A percentile compares a stretch with the other conserved stretches of the same genome.
Conservation (phyloP, 2,329 filamentous ascomycete species). For the Talaromyces sp. region DNA sequence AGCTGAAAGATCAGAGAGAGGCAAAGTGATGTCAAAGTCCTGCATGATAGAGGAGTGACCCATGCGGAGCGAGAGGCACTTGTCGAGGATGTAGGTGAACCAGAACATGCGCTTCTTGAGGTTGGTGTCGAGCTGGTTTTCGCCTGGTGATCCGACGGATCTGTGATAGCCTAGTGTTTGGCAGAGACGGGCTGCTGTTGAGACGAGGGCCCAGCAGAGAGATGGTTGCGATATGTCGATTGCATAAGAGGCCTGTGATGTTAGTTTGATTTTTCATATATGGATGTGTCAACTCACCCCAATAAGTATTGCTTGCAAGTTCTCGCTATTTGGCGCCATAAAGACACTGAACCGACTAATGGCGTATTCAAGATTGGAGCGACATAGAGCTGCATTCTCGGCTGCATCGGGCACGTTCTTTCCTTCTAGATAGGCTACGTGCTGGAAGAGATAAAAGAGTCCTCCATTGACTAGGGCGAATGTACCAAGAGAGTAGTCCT, state of each 20-base stretch:
- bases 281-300: conserved; percentile 45
- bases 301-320: conserved; percentile 58
- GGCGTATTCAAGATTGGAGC: conserved; percentile 45
- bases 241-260: conserved; percentile 55
- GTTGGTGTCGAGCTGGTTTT: conserved; percentile 23
- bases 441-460: conserved; percentile 38
- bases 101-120: conserved; percentile 53
- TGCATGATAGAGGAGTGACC: conserved; percentile 58
- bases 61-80: conserved; percentile 56
- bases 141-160: conserved; percentile 26
- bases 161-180: conserved; percentile 63
- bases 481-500: conserved; percentile 40
- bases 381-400: conserved; percentile 36
- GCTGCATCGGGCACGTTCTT: conserved; percentile 26
- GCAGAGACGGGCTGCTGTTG: conserved; percentile 58
- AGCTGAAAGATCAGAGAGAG: conserved; percentile 32
- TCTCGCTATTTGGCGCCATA: conserved; percentile 54
- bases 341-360: conserved; percentile 54
- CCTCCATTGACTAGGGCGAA: conserved; percentile 41
- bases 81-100: conserved; percentile 59
- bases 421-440: conserved; percentile 20
- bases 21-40: conserved; percentile 58
- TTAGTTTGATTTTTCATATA: conserved; percentile 18
- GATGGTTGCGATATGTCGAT: conserved; percentile 62
- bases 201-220: conserved; percentile 62